These are phyloP conservation scores for Graphilbum fragrans DNA, from an alignment of 2,329 filamentous ascomycete genomes.

Conservation along the genomic window DNA sequence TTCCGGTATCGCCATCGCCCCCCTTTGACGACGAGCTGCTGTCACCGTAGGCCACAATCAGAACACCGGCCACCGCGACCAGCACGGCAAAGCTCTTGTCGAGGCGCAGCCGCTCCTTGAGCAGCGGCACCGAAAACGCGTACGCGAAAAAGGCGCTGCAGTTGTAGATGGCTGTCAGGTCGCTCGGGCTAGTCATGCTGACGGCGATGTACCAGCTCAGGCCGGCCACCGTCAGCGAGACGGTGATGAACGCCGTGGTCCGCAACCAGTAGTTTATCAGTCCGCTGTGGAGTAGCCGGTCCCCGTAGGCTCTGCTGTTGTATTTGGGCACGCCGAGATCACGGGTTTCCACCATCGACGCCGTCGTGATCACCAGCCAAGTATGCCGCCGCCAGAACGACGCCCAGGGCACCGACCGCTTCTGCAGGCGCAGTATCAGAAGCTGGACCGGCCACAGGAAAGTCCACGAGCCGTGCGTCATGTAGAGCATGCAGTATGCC, in stretches of 20 bases:
- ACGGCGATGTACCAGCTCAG: constrained; percentile 95
- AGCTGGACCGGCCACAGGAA: constrained; percentile 83
- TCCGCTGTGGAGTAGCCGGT: background rate
- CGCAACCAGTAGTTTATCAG: constrained; percentile 59
- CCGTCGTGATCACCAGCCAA: constrained; percentile 37
- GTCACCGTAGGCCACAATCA: constrained; percentile 93
- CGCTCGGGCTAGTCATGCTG: constrained; percentile 80
- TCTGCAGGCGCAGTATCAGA: constrained; percentile 65
- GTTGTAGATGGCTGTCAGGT: constrained; percentile 97
- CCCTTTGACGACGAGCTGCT: constrained; percentile 25
- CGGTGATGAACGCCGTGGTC: constrained; percentile 73
- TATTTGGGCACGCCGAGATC: constrained; percentile 42
- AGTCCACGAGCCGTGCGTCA: constrained; percentile 91
- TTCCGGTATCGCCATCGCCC: constrained; percentile 1
- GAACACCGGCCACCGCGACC: constrained; percentile 77
- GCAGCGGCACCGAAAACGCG: constrained; percentile 82
- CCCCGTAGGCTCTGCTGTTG: background rate
- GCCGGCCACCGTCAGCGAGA: constrained; percentile 77
- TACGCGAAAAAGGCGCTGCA: constrained; percentile 99
- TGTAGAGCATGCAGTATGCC: constrained; percentile 98
- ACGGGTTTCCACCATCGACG: constrained; percentile 75
- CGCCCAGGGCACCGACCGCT: constrained; percentile 65
- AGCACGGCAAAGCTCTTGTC: constrained; percentile 81
- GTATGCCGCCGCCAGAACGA: constrained; percentile 66
- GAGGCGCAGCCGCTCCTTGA: constrained; percentile 70